Percentiles rank a stretch among this genome's conserved stretches.
Evolutionary conservation across 306 rosid species (phyloP).

Genomic region (Cercis canadensis): DNA sequence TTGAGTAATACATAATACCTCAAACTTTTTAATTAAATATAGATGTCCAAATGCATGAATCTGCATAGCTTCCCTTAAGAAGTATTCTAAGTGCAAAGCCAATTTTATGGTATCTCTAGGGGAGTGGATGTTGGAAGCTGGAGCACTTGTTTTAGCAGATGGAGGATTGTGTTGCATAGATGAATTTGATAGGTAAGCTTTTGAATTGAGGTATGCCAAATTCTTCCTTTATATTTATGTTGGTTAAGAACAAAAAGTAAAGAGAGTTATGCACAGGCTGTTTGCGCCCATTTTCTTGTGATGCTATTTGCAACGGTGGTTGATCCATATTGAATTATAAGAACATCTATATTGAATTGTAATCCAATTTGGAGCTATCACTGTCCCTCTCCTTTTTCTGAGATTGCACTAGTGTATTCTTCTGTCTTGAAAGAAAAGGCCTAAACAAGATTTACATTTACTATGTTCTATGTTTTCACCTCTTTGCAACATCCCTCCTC

Average conservation of each 20-base stretch:
- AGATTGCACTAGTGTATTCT: too few relatives aligned
- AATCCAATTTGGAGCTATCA: too few relatives aligned
- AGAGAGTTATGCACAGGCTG: neutral
- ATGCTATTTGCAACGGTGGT: too few relatives aligned
- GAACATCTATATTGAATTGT: too few relatives aligned
- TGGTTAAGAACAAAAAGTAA: neutral
- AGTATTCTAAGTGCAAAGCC: slow-evolving; percentile 26
- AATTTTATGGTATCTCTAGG: slow-evolving; percentile 54
- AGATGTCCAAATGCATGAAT: slow-evolving; percentile 29
- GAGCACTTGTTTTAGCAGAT: slow-evolving; percentile 97
- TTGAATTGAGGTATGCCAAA: neutral
- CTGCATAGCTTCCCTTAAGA: slow-evolving; percentile 8
- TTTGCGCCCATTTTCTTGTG: neutral
- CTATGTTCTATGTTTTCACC: too few relatives aligned
- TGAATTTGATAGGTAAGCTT: slow-evolving; percentile 84
- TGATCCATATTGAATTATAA: slow-evolving; percentile 10
- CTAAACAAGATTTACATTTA: too few relatives aligned
- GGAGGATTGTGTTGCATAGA: slow-evolving; percentile 99
- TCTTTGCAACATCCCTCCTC: too few relatives aligned
- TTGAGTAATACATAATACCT: neutral
- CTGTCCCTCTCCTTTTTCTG: too few relatives aligned
- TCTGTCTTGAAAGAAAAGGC: too few relatives aligned
- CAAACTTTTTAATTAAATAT: neutral
- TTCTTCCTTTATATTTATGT: neutral
- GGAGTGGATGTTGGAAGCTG: slow-evolving; percentile 99